Evolutionary conservation across 192 early-diverging fungal species (phyloP), one percentile per base, ranked within the genome.

Genomic region (Coemansia sp.): DNA sequence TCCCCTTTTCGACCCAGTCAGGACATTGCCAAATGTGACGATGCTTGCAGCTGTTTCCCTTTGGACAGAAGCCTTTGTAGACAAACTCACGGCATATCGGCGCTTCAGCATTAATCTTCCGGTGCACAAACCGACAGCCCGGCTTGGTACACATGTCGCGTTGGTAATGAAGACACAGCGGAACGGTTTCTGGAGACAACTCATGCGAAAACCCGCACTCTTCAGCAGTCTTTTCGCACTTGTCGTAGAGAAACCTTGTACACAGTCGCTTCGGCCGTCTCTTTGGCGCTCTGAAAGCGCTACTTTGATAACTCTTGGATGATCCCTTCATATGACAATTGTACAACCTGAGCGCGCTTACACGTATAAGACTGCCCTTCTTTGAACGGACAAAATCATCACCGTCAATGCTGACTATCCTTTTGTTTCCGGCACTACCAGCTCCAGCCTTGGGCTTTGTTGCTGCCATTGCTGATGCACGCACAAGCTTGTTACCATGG

Each of bases 21-120:
- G 90, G 90, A 45, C 90, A 92, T 20, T 89, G 84, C 72, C 84
- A 84, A 5, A 89, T 83, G 71, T 92, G 90, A 4, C 87, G 83
- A 55, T 87, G 71, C 18, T 69, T 68, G 61, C 90, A 92, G 7
- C 66, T 62, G 0, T 22, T 31, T 18, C 87, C 90, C 42, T 82
- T 78, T 11, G 82, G 72, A 64, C 90, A 92, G 64, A 74, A 88
- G 0, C 89, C 89, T 34, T 85, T 80, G 20, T 82, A 79, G 0
- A 86, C 85, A 80, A 92, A 92, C 2, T 73, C 73, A 30, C 83
- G 82, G 50, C 90, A 92, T 17, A 90, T 86, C 0, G 86, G 83
- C 12, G 87, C 86, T 48, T 84, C 81, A 0, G 83, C 76, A 50
- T 78, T 87, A 18, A 83, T 66, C 57, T 83, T 85, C 36, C 83